Evolutionary conservation across 2,329 filamentous ascomycete genomes (phyloP), one percentile per base, ranked within the genome.

Genomic region (Plectosphaerella cucumerina): DNA sequence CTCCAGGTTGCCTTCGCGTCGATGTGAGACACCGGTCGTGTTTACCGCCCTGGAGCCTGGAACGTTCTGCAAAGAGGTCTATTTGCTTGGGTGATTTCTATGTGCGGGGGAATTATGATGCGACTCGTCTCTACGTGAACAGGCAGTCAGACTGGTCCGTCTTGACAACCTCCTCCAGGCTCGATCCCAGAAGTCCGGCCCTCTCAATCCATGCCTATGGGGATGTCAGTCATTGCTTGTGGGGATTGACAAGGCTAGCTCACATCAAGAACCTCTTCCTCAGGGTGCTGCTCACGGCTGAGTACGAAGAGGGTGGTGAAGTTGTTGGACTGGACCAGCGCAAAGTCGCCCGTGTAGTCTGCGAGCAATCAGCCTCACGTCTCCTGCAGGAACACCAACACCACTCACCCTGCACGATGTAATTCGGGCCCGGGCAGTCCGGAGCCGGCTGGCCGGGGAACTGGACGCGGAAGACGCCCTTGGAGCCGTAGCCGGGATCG

Each of bases 221-320:
- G 3, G 6, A 3, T 21, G 26, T 55, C 33, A 55, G 51, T 26
- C 6, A 17, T 18, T 9, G 5, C 21, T 37, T 9, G 20, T 6
- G 15, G 11, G 6, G 14, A n/a, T n/a, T 22, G 10, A 35, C 26
- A 6, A 14, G 15, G 11, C 9, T 14, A 2, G 59, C 63, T 58
- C 54, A 65, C 63, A 44, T 67, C 59, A 8, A 67, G 53, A 26
- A 59, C 54, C 15, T 54, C 50, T 2, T 60, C 61, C 11, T 62
- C 56, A 21, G 61, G 56, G 15, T 61, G 54, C 55, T 64, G 64
- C 43, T 62, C 52, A 12, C 64, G 58, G 48, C 64, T 67, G 37
- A 67, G 59, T 41, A 67, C 56, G 50, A 67, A 67, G 21, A 66
- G 58, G 9, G 64, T 65, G 12, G 57, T 59, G 46, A 65, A 66